phyloP scores from a whole-genome alignment of 495 filamentous ascomycete genomes.

The Daldinia decipiens region DNA sequence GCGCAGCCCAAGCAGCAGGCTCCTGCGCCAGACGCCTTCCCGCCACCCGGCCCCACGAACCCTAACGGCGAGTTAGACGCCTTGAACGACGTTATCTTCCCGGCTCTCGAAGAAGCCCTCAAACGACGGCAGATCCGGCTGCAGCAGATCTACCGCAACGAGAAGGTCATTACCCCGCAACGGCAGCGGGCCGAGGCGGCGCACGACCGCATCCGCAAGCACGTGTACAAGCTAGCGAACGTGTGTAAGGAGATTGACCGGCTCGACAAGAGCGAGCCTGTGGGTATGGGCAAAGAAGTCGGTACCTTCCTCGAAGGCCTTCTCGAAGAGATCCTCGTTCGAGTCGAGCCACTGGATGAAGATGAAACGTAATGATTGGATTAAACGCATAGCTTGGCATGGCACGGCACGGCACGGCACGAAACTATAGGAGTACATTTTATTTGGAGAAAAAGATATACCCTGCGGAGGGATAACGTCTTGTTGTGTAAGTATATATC shows the following conservation, averaged over 20 bases:
- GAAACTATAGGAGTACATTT: not conserved
- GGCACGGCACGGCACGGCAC: not conserved
- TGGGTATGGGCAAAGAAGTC: slow-evolving; percentile 92
- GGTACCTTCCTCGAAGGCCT: slow-evolving; percentile 88
- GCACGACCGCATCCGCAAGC: slow-evolving; percentile 81
- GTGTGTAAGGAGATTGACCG: slow-evolving; percentile 88
- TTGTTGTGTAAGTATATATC: slow-evolving; percentile 38
- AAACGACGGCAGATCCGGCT: slow-evolving; percentile 77
- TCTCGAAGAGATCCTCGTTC: slow-evolving; percentile 92
- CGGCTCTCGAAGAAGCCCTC: slow-evolving; percentile 88
- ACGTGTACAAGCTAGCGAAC: slow-evolving; percentile 78
- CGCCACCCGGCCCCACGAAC: slow-evolving; percentile 57
- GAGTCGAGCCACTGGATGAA: slow-evolving; percentile 86
- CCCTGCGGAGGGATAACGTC: slow-evolving; percentile 16
- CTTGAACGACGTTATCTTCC: slow-evolving; percentile 84
- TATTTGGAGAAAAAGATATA: slow-evolving; percentile 4
- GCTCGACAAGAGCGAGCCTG: slow-evolving; percentile 81
- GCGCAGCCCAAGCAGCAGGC: slow-evolving; percentile 40
- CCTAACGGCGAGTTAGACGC: slow-evolving; percentile 66
- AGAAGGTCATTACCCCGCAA: slow-evolving; percentile 58
- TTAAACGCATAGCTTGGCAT: not conserved
- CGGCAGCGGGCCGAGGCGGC: slow-evolving; percentile 74
- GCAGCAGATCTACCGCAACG: slow-evolving; percentile 62
- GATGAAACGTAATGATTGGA: slow-evolving; percentile 52
- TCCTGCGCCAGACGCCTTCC: slow-evolving; percentile 50